Evolutionary conservation across 768 basidiomycete species (phyloP), one percentile per base, ranked within the genome.

Genomic region (Lactifluus pinguis): DNA sequence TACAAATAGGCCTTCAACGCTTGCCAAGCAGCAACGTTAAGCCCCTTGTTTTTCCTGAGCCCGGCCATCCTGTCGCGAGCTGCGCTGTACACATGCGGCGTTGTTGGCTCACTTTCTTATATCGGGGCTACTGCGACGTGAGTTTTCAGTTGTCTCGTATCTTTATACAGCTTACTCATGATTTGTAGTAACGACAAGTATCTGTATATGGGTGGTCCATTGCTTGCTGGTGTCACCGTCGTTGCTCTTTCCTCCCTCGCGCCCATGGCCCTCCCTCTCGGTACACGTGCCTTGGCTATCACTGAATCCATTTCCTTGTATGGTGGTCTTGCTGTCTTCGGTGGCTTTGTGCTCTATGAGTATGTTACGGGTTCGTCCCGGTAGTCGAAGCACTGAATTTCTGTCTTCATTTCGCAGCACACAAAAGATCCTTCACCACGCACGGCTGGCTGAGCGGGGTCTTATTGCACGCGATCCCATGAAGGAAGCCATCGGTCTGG

Each of bases 341-440:
- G 86, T 52, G 91, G 89, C 17, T 89, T 93, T 65, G 87, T 93
- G 8, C 82, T 95, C 21, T 95, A 83, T 67, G 92, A 94, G 89
- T 91, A 69, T 68, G 85, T 66, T 49, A 17, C 13, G 10, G 3
- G 11, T 51, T 6, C 9, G 49, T 34, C 9, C 19, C 3, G 2
- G 5, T 7, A 9, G 36, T 25, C 7, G 8, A 15, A 19, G 14
- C 1, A 15, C 49, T 25, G 42, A 53, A 6, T 36, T 42, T 47
- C 8, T 39, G 65, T 34, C 34, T 30, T 67, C 21, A 15, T 5
- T 47, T 38, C 65, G 25, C 54, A 89, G 90, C 69, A 93, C 90
- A 4, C 91, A 94, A 71, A 93, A 91, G 72, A 89, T 92, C 39
- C 70, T 93, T 60, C 76, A 83, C 29, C 83, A 93, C 65, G 92